phyloP scores from a whole-genome alignment of 1,284 basidiomycete genomes.

The Ustilago curta region DNA sequence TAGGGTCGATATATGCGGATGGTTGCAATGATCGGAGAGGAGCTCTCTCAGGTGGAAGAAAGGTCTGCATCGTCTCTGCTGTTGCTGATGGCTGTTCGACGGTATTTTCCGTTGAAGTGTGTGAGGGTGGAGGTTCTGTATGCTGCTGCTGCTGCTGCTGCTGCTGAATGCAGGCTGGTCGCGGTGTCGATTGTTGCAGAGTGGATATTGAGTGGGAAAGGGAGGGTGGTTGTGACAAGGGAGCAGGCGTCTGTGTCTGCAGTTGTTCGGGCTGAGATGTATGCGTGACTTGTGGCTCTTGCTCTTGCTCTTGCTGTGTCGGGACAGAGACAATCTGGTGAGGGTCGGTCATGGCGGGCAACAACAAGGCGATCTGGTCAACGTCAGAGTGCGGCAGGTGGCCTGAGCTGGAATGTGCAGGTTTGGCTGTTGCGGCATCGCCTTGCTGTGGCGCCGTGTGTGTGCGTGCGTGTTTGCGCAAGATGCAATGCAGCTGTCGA shows the following conservation, averaged over 20 bases:
- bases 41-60: slow-evolving; percentile 4
- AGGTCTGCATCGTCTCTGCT: slow-evolving; percentile 7
- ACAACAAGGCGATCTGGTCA: background rate
- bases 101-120: background rate
- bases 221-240: background rate
- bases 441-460: background rate
- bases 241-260: slow-evolving; percentile 5
- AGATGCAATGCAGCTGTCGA: background rate
- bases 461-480: background rate
- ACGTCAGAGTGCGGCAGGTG: background rate
- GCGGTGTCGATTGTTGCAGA: background rate
- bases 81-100: background rate
- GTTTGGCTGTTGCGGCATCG: background rate
- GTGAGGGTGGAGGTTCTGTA: background rate
- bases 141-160: no score
- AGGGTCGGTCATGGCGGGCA: slow-evolving; percentile 20
- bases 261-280: background rate
- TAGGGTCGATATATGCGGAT: slow-evolving; percentile 11
- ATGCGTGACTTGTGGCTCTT: background rate
- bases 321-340: background rate
- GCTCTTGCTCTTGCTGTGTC: background rate
- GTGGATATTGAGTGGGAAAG: background rate
- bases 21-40: background rate
- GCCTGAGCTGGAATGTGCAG: background rate
- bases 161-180: background rate